Percentiles rank a stretch among this genome's conserved stretches.
Evolutionary conservation across 1,284 basidiomycete genomes (phyloP).

Genomic region (Rhodotorula sp.): DNA sequence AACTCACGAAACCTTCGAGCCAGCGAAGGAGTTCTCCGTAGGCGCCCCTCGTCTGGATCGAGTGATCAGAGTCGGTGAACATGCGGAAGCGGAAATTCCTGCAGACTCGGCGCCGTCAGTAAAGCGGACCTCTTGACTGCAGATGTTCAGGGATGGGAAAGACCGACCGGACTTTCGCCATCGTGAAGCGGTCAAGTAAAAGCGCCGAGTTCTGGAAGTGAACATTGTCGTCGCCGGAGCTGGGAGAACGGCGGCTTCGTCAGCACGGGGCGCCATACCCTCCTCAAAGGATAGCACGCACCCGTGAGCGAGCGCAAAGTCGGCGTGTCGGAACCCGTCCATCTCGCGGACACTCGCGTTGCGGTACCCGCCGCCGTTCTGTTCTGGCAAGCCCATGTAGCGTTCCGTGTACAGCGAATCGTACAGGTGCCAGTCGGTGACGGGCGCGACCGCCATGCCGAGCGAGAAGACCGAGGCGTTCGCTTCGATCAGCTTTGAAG

Average conservation of each 20-base stretch:
- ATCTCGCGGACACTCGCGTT: constrained; percentile 81
- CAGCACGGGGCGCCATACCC: not conserved
- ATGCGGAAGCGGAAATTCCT: constrained; percentile 76
- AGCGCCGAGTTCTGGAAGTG: constrained; percentile 89
- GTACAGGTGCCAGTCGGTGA: constrained; percentile 60
- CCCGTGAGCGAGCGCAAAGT: constrained; percentile 86
- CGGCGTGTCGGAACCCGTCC: constrained; percentile 72
- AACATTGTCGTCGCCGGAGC: constrained; percentile 87
- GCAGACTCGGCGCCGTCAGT: not conserved
- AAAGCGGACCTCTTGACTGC: not conserved
- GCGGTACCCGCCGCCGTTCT: constrained; percentile 78
- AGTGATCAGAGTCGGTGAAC: constrained; percentile 78
- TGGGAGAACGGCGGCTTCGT: not conserved
- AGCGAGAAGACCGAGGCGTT: constrained; percentile 54
- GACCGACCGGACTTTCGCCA: constrained; percentile 63
- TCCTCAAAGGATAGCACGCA: not conserved
- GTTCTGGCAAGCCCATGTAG: constrained; percentile 83
- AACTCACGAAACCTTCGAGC: constrained; percentile 54
- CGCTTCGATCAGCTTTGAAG: constrained; percentile 77
- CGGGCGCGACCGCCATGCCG: constrained; percentile 76
- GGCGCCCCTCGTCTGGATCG: constrained; percentile 32
- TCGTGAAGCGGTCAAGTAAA: constrained; percentile 86
- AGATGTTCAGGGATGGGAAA: not conserved
- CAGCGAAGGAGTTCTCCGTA: constrained; percentile 64
- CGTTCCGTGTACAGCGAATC: constrained; percentile 62